Percentiles rank a stretch among this genome's conserved stretches.
Evolutionary conservation across 768 basidiomycete genomes (phyloP).

Genomic region (Boletus eberwhitei): DNA sequence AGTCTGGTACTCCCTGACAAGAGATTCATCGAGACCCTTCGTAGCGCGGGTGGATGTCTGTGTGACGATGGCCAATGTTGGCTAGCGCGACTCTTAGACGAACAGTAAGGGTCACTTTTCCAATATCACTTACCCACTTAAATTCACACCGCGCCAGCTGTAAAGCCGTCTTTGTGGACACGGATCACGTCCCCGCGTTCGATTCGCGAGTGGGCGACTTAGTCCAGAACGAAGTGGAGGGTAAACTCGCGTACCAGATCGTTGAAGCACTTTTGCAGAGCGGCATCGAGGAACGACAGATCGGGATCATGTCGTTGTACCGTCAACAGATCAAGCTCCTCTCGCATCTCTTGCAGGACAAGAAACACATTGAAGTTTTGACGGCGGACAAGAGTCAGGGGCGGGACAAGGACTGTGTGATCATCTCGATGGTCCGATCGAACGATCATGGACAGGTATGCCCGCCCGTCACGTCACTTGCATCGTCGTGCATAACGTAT

Average conservation of each 20-base stretch:
- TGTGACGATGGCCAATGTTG: conserved; percentile 54
- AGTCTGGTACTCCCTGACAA: conserved; percentile 52
- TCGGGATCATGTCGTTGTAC: conserved; percentile 90
- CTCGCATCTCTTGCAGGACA: conserved; percentile 54
- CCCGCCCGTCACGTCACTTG: conserved; percentile 1
- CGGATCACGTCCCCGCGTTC: conserved; percentile 71
- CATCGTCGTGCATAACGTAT: background rate
- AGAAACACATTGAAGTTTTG: conserved; percentile 70
- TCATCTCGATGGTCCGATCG: conserved; percentile 89
- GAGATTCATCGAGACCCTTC: conserved; percentile 43
- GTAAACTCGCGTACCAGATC: conserved; percentile 62
- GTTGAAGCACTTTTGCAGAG: conserved; percentile 59
- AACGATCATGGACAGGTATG: conserved; percentile 75
- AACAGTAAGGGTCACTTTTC: conserved; percentile 46
- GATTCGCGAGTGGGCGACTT: conserved; percentile 86
- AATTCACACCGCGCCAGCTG: conserved; percentile 44
- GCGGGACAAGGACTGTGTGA: conserved; percentile 90
- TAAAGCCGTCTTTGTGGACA: conserved; percentile 92
- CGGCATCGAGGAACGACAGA: conserved; percentile 65
- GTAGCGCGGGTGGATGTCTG: conserved; percentile 30
- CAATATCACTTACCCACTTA: too few relatives aligned
- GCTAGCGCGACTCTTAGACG: conserved; percentile 61
- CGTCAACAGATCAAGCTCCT: conserved; percentile 94
- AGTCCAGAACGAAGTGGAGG: conserved; percentile 87
- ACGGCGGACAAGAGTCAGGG: conserved; percentile 95